A percentile compares a stretch with the other conserved stretches of the same genome.
These are phyloP conservation scores for Tricholoma sp. DNA, from an alignment of 768 basidiomycete species.

Conservation along the genomic window DNA sequence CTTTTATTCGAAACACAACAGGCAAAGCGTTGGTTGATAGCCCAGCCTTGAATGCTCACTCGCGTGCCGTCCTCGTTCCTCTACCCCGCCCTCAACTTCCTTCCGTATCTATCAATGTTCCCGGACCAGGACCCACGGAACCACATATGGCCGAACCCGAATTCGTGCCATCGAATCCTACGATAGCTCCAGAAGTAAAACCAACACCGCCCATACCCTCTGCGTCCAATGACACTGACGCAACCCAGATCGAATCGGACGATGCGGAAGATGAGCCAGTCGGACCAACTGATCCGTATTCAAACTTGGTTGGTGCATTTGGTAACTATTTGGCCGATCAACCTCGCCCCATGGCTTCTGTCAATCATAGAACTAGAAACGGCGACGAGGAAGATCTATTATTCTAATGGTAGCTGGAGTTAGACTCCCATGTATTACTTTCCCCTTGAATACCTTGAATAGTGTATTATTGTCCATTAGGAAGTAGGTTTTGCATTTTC, in stretches of 20 bases:
- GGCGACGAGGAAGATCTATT: constrained; percentile 65
- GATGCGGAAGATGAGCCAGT: constrained; percentile 38
- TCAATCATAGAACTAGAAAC: constrained; percentile 31
- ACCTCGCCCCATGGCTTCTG: constrained; percentile 57
- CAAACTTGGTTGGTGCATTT: constrained; percentile 74
- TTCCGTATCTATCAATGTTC: constrained; percentile 38
- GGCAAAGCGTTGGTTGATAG: constrained; percentile 83
- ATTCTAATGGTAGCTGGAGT: constrained; percentile 31
- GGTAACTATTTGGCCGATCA: constrained; percentile 68
- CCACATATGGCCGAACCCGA: constrained; percentile 24
- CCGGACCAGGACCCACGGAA: constrained; percentile 63
- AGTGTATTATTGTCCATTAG: constrained; percentile 13
- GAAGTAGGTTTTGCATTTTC: constrained; percentile 20
- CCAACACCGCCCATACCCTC: constrained; percentile 29
- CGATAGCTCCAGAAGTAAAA: constrained; percentile 23
- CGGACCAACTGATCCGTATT: constrained; percentile 66
- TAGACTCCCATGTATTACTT: not conserved
- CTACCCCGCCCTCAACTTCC: constrained; percentile 50
- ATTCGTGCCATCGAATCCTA: constrained; percentile 16
- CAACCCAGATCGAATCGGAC: constrained; percentile 20
- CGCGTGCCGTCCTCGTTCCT: constrained; percentile 65
- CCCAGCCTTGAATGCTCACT: constrained; percentile 82
- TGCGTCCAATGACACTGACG: constrained; percentile 19
- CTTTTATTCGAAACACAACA: constrained; percentile 88
- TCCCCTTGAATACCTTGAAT: constrained; percentile 2